Base-by-base conservation (phyloP, 1,139 yeast species). In the Hemisphaericaspora lyxosophila region DNA sequence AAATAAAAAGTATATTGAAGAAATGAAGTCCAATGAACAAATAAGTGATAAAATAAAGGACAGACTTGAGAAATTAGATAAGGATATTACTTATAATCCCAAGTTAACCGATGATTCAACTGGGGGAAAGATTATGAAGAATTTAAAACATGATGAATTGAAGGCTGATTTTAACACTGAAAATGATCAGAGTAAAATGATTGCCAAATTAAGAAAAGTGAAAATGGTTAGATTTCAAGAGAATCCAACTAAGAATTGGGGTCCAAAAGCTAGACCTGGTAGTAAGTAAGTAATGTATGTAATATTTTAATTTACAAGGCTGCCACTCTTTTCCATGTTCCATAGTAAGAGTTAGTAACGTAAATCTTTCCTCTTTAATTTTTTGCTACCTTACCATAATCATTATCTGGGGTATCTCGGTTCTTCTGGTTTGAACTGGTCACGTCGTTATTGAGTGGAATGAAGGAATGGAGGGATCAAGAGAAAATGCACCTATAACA, bases 221-320 rank as follows among this genome's bases (percentile, higher is more conserved):
- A 88, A 88, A 62, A 78, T 90, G 57, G 88, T 88, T 13, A 73
- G 96, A 49, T 90, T 75, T 61, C 98, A 89, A 59, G 89, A 83
- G 54, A 90, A 90, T 57, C 98, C 98, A 9, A 77, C 87, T 2
- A 87, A 85, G 60, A 83, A 86, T 57, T 92, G 98, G 98, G 98
- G 98, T 0, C 98, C 97, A 26, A 87, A 85, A 64, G 80, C 95
- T 4, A 78, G 82, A 52, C 92, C 92, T 25, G 46, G 46, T 7
- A 36, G 37, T 17, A 40, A 33, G 29, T 36, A 30, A n/a, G n/a
- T n/a, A n/a, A n/a, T n/a, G n/a, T n/a, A n/a, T n/a, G n/a, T n/a
- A n/a, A n/a, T n/a, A n/a, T n/a, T n/a, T n/a, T n/a, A n/a, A n/a
- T n/a, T n/a, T n/a, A n/a, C n/a, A n/a, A n/a, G n/a, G n/a, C n/a